Base-by-base conservation (phyloP, 208 protist species). In the Willaertia magna region DNA sequence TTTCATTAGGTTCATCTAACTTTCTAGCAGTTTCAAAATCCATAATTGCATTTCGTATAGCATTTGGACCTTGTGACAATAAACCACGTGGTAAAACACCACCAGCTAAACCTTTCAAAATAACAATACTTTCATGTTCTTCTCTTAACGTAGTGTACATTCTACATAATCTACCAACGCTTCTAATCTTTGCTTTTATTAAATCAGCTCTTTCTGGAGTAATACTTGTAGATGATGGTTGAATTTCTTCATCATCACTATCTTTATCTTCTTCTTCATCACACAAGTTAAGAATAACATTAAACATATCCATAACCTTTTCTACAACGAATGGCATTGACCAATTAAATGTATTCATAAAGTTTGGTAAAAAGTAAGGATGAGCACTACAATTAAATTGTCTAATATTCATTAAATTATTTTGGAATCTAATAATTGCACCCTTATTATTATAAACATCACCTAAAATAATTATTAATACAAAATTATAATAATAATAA, bases 381-480 rank as follows among this genome's bases (percentile, higher is more conserved):
- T 97, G 95, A 18, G 89, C 92, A 49, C 82, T 55, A 22, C 61
- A 84, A n/a, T 93, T 93, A 85, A 96, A 95, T 88, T 95, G 93
- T 88, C 94, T 93, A 81, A 98, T 96, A 48, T 95, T 94, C 87
- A 98, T 89, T 18, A 95, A 87, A 48, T 96, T 95, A 74, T 95
- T 95, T 59, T 95, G 91, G n/a, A 96, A 96, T 74, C 91, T 89
- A 52, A 98, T 75, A n/a, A 97, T 89, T 11, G 96, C 95, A 12
- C 93, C 97, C 88, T 98, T 99, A 94, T 99, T 99, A 85, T 97
- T 94, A 91, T 99, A 99, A 79, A 96, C 93, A 89, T 99, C 98
- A n/a, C n/a, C n/a, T n/a, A n/a, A n/a, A n/a, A n/a, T n/a, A n/a
- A n/a, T n/a, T n/a, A n/a, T n/a, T n/a, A n/a, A n/a, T n/a, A n/a